Conservation (phyloP, 129 eudicot species). For the Flaveria robusta region DNA sequence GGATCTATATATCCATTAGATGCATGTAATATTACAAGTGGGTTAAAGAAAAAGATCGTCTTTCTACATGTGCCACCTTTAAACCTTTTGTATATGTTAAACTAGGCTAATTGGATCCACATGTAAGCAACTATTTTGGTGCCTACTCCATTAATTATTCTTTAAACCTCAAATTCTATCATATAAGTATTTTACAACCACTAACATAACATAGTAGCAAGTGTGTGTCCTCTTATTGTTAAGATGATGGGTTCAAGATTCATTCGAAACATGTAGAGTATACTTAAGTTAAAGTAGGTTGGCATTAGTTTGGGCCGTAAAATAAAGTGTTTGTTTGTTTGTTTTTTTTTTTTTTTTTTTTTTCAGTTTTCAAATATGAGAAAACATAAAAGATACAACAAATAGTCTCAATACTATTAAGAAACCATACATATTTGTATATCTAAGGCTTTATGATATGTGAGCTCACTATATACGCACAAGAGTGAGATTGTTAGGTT, state of each 20-base stretch:
- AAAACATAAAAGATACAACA: not conserved
- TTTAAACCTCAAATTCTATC: not conserved
- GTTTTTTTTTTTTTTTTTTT: too few species aligned
- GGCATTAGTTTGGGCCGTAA: too few species aligned
- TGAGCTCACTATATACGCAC: not conserved
- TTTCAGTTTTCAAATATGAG: not conserved
- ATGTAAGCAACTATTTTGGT: constrained; percentile 44
- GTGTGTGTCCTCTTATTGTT: too few species aligned
- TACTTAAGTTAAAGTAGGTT: too few species aligned
- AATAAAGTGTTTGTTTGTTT: not conserved
- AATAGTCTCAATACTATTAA: not conserved
- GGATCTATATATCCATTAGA: not conserved
- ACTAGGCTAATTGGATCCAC: constrained; percentile 39
- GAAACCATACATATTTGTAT: not conserved
- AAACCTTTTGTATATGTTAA: constrained; percentile 17
- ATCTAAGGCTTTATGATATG: not conserved
- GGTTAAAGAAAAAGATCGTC: constrained; percentile 8
- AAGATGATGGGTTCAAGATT: too few species aligned
- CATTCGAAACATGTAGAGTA: too few species aligned
- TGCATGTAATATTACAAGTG: not conserved
- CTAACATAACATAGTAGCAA: too few species aligned
- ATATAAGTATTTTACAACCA: not conserved
- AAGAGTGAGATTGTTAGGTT: not conserved
- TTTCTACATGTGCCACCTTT: constrained; percentile 15
- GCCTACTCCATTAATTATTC: constrained; percentile 17